Evolutionary conservation across 345 rosid genomes (phyloP).

Genomic region (Isatis tinctoria): DNA sequence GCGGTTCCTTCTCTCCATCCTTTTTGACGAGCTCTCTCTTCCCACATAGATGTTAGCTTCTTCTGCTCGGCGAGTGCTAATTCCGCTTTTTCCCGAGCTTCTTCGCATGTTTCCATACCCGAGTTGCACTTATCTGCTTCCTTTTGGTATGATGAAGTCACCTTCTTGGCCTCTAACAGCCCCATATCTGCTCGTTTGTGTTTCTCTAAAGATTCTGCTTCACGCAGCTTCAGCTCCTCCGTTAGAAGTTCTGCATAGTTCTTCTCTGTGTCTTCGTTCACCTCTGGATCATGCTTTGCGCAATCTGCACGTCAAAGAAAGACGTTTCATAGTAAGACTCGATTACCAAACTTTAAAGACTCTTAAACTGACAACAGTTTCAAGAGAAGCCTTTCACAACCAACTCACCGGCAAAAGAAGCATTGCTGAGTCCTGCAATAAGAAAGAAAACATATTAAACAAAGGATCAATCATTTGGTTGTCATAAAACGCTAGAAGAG

Average conservation of each 20-base stretch:
- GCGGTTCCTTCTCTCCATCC: slow-evolving; percentile 80
- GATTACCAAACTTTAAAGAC: background rate
- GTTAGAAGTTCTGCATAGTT: slow-evolving; percentile 70
- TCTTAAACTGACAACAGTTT: background rate
- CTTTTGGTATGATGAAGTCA: slow-evolving; percentile 86
- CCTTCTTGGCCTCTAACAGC: slow-evolving; percentile 93
- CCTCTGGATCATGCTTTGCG: slow-evolving; percentile 77
- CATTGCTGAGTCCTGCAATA: slow-evolving; percentile 67
- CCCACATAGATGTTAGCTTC: slow-evolving; percentile 74
- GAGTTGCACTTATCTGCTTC: slow-evolving; percentile 98
- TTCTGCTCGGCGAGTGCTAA: slow-evolving; percentile 62
- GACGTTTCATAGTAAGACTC: background rate
- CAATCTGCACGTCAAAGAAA: slow-evolving; percentile 49
- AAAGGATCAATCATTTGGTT: slow-evolving; percentile 2
- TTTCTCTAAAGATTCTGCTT: slow-evolving; percentile 70
- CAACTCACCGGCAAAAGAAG: slow-evolving; percentile 62
- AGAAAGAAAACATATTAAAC: background rate
- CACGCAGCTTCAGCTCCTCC: slow-evolving; percentile 78
- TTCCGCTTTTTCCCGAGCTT: slow-evolving; percentile 85
- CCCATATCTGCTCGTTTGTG: slow-evolving; percentile 78
- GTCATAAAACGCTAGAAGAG: background rate
- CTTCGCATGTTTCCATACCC: slow-evolving; percentile 99
- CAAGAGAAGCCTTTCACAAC: background rate
- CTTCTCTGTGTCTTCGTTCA: slow-evolving; percentile 81
- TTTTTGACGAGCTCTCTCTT: slow-evolving; percentile 74